These are phyloP conservation scores for Fragilariopsis cylindrus DNA, from an alignment of 108 stramenopile genomes.

Conservation along the genomic window DNA sequence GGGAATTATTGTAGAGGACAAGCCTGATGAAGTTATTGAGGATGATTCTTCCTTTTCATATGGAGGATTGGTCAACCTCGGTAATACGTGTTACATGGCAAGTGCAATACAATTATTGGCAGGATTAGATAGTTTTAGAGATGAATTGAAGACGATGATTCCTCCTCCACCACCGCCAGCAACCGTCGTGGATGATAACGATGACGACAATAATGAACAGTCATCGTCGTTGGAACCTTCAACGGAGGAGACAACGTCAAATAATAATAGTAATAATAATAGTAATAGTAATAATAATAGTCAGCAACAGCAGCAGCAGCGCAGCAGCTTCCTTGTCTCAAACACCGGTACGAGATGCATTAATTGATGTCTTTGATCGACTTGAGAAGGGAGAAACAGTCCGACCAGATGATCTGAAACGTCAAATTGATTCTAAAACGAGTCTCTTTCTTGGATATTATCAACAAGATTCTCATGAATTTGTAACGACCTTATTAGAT, in stretches of 20 bases:
- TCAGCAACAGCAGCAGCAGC: too few relatives aligned
- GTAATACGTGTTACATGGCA: slow-evolving; percentile 85
- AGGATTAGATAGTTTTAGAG: slow-evolving; percentile 25
- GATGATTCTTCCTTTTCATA: neutral
- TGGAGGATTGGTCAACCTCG: slow-evolving; percentile 74
- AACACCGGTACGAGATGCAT: slow-evolving; percentile 17
- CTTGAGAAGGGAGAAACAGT: slow-evolving; percentile 35
- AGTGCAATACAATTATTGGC: slow-evolving; percentile 73
- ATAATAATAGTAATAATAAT: too few relatives aligned
- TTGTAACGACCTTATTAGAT: slow-evolving; percentile 58
- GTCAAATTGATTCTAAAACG: slow-evolving; percentile 42
- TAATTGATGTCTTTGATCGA: slow-evolving; percentile 28
- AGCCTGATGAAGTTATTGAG: too few relatives aligned
- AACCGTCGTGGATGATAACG: neutral
- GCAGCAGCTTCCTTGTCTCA: neutral
- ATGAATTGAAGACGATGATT: slow-evolving; percentile 13
- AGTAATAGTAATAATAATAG: too few relatives aligned
- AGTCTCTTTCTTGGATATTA: slow-evolving; percentile 52
- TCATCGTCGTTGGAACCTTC: neutral
- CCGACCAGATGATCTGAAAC: slow-evolving; percentile 45
- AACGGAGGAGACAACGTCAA: neutral
- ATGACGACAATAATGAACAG: slow-evolving; percentile 2
- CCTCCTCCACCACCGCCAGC: slow-evolving; percentile 1
- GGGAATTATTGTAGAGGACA: too few relatives aligned
- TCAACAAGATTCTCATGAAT: slow-evolving; percentile 71